A percentile compares a stretch with the other conserved stretches of the same genome.
Conservation (phyloP, 306 rosid genomes). For the Citrullus colocynthis region DNA sequence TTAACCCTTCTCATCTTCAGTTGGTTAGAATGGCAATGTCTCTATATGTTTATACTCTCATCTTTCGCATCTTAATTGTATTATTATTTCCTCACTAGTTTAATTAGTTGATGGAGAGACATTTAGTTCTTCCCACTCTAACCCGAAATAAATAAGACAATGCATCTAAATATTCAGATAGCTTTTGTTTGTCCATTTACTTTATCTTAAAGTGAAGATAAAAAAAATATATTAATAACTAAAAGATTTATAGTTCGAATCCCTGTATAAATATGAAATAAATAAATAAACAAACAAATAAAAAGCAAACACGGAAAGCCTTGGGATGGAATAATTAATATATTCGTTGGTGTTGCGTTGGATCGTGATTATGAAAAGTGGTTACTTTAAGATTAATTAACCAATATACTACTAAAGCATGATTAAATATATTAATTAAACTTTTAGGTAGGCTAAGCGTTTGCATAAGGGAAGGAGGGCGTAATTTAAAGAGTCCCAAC, state of each 20-base stretch:
- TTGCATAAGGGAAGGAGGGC: not conserved
- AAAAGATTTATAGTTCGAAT: no score
- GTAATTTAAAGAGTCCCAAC: not conserved
- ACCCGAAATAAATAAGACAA: no score
- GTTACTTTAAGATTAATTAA: not conserved
- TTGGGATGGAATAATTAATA: not conserved
- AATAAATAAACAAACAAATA: no score
- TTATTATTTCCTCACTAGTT: not conserved
- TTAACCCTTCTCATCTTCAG: no score
- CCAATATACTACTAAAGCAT: not conserved
- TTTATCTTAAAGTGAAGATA: no score
- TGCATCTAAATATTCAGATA: no score
- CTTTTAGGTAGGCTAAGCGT: not conserved
- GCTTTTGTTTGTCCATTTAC: no score
- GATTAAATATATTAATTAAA: not conserved
- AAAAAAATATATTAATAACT: no score
- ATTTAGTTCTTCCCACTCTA: no score
- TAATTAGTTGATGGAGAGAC: no score
- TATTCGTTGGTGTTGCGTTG: not conserved
- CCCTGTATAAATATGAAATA: no score
- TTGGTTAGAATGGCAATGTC: no score
- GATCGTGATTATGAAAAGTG: not conserved
- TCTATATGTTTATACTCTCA: not conserved
- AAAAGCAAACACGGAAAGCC: not conserved
- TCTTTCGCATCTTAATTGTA: not conserved